A percentile compares a stretch with the other conserved stretches of the same genome.
Conservation (phyloP, 2,329 filamentous ascomycete genomes). For the Fusarium transvaalense region DNA sequence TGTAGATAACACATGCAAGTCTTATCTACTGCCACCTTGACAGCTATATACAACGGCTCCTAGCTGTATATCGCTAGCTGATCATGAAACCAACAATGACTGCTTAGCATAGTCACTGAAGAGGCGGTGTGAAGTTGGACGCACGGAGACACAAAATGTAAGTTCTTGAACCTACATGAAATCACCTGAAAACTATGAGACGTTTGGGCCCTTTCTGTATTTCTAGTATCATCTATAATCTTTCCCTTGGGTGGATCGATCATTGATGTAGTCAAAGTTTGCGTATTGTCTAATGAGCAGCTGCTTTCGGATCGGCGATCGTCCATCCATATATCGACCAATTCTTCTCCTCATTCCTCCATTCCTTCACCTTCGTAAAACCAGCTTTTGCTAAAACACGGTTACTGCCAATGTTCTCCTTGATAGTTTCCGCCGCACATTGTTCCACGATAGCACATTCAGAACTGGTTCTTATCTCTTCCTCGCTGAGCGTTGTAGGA, state of each 20-base stretch:
- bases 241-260: too few species aligned
- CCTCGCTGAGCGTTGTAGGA: not conserved
- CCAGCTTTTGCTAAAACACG: constrained; percentile 9
- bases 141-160: too few species aligned
- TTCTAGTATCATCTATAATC: too few species aligned
- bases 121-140: not conserved
- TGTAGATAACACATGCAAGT: too few species aligned
- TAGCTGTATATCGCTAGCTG: too few species aligned
- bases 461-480: not conserved
- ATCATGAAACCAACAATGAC: too few species aligned
- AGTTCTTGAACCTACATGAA: too few species aligned
- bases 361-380: not conserved
- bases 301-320: not conserved
- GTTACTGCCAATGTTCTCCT: not conserved
- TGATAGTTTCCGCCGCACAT: constrained; percentile 11
- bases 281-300: not conserved
- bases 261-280: not conserved
- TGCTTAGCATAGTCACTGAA: not conserved
- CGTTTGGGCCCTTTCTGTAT: too few species aligned
- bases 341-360: constrained; percentile 17
- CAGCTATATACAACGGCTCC: too few species aligned
- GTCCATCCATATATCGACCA: constrained; percentile 23
- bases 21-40: too few species aligned
- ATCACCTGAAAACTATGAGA: too few species aligned
- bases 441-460: not conserved